These are phyloP conservation scores for Thraustochytrium sp. DNA, from an alignment of 352 stramenopile species.

Conservation along the genomic window DNA sequence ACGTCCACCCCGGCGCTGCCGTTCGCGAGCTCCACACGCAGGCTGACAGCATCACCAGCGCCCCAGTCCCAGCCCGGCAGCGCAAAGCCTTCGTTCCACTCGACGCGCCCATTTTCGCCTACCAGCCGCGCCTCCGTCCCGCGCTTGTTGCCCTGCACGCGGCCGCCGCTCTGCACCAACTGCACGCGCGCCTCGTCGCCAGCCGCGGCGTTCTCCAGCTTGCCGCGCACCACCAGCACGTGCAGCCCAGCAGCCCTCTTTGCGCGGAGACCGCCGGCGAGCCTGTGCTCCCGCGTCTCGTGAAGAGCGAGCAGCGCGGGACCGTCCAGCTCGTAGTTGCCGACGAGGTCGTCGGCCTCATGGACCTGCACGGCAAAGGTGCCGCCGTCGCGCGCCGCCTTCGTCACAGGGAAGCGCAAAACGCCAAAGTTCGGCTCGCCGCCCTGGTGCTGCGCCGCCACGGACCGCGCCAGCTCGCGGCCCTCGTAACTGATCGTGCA, in stretches of 20 bases:
- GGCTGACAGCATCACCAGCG: neutral
- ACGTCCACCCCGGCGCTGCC: neutral
- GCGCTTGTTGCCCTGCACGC: conserved; percentile 20
- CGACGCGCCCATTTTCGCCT: neutral
- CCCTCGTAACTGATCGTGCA: neutral
- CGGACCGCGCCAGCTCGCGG: neutral
- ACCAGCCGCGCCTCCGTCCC: neutral
- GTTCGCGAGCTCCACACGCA: neutral
- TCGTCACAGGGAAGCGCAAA: neutral
- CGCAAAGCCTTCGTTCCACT: conserved; percentile 30
- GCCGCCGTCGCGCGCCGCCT: neutral
- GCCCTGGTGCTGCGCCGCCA: neutral
- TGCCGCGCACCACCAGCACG: conserved; percentile 7
- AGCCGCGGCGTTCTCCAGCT: neutral
- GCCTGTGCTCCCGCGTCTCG: neutral
- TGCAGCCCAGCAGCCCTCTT: neutral
- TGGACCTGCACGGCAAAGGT: neutral
- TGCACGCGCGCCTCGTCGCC: neutral
- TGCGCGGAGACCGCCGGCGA: neutral
- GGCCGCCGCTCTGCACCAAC: neutral
- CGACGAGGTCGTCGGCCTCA: neutral
- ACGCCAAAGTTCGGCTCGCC: neutral
- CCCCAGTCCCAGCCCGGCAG: neutral
- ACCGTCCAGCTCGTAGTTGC: neutral
- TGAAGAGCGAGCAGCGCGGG: neutral